Percentiles rank a stretch among this genome's conserved stretches.
These are phyloP conservation scores for Peziza echinospora DNA, from an alignment of 495 filamentous ascomycete genomes.

Conservation along the genomic window DNA sequence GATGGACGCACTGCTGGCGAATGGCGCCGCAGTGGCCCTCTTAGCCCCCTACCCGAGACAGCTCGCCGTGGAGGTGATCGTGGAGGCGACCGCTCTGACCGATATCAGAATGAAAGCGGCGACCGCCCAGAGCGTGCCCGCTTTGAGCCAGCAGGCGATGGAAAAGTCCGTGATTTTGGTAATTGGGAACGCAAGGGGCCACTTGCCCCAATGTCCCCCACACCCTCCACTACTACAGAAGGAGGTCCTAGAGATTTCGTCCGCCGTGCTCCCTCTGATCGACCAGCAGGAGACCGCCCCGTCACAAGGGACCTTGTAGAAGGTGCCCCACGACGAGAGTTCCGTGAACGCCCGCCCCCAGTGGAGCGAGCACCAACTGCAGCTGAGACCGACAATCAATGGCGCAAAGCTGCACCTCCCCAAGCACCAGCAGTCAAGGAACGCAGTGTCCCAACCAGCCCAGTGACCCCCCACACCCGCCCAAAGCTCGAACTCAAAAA, in stretches of 20 bases:
- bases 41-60: conserved; percentile 36
- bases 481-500: conserved; percentile 26
- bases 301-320: no score
- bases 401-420: conserved; percentile 69
- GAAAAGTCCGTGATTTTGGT: conserved; percentile 64
- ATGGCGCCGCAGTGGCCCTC: conserved; percentile 79
- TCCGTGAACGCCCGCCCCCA: conserved; percentile 8
- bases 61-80: conserved; percentile 32
- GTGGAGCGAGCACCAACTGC: conserved; percentile 16
- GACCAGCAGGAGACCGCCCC: background rate
- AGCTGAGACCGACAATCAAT: conserved; percentile 65
- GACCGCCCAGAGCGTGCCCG: conserved; percentile 27
- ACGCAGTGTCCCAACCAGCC: conserved; percentile 22
- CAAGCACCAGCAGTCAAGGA: conserved; percentile 28
- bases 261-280: conserved; percentile 3
- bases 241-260: conserved; percentile 26
- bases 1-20: conserved; percentile 46
- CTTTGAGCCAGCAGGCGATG: conserved; percentile 37
- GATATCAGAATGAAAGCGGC: conserved; percentile 25
- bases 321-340: conserved; percentile 1
- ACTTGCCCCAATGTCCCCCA: conserved; percentile 44
- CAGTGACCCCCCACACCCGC: conserved; percentile 9
- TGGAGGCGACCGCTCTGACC: conserved; percentile 29
- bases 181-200: conserved; percentile 96
- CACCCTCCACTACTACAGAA: conserved; percentile 32